These are phyloP conservation scores for Pneumocystis murina DNA, from an alignment of 1,139 yeast genomes.

Conservation along the genomic window DNA sequence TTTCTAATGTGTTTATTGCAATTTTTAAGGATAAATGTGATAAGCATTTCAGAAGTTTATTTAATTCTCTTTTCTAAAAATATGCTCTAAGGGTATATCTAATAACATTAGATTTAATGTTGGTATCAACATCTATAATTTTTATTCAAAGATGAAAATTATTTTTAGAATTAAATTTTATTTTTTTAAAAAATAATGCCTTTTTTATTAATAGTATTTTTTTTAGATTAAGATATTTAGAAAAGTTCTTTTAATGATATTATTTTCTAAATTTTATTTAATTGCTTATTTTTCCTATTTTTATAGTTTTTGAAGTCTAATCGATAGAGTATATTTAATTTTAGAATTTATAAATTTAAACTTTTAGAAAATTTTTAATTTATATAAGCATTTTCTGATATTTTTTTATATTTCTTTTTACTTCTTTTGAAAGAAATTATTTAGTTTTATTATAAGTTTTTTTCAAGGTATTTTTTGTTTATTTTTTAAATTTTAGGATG, in stretches of 20 bases:
- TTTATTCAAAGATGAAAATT: too few species aligned
- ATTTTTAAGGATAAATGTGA: not conserved
- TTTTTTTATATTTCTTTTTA: not conserved
- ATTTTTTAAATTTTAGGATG: not conserved
- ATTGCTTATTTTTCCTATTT: not conserved
- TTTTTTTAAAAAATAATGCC: too few species aligned
- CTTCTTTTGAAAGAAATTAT: not conserved
- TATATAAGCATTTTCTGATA: not conserved
- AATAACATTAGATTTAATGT: not conserved
- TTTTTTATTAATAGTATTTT: too few species aligned
- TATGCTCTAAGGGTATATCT: not conserved
- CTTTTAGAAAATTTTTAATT: not conserved
- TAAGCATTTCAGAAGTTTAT: not conserved
- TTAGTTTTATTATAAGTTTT: not conserved
- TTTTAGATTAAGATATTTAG: too few species aligned
- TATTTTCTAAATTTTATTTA: not conserved
- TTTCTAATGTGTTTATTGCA: not conserved
- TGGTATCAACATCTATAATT: not conserved
- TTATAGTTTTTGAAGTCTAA: not conserved
- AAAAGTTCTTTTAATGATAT: not conserved
- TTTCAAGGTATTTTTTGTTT: not conserved
- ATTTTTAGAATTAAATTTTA: too few species aligned
- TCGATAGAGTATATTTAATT: not conserved
- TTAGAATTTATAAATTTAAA: not conserved
- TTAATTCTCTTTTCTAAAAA: not conserved